A percentile compares a stretch with the other conserved stretches of the same genome.
Evolutionary conservation across 2,329 filamentous ascomycete species (phyloP).

Genomic region (Sclerotinia sclerotiorum): DNA sequence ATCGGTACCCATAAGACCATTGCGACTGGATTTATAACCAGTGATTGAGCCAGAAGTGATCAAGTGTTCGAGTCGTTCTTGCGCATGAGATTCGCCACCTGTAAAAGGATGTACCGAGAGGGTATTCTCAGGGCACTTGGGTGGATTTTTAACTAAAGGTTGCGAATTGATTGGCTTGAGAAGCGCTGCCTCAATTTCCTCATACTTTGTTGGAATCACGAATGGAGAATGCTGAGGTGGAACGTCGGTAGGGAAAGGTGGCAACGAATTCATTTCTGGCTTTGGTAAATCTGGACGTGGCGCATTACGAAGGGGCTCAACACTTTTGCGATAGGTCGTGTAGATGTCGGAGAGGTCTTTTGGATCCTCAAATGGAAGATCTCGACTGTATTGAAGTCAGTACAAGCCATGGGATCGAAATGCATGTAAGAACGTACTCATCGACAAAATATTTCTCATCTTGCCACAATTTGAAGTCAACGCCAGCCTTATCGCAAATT

Average conservation of each 20-base stretch:
- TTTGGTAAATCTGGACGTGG: constrained; percentile 58
- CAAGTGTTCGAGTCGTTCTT: constrained; percentile 59
- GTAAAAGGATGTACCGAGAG: constrained; percentile 63
- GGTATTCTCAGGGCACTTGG: constrained; percentile 52
- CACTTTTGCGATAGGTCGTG: constrained; percentile 69
- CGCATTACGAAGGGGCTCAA: constrained; percentile 67
- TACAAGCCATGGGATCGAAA: background rate
- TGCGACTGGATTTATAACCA: constrained; percentile 68
- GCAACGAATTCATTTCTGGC: constrained; percentile 54
- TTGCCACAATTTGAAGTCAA: constrained; percentile 63
- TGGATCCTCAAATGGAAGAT: constrained; percentile 58
- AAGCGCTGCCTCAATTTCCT: constrained; percentile 55
- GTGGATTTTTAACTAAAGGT: constrained; percentile 51
- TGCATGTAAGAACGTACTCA: constrained; percentile 57
- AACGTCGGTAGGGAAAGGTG: constrained; percentile 55
- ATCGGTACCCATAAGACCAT: constrained; percentile 67
- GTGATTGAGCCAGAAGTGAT: constrained; percentile 60
- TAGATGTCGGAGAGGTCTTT: constrained; percentile 71
- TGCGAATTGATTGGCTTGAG: constrained; percentile 55
- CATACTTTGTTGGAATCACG: constrained; percentile 55
- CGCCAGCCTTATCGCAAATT: constrained; percentile 52
- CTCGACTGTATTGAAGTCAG: constrained; percentile 52
- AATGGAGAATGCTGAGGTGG: constrained; percentile 64
- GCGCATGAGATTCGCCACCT: constrained; percentile 65
- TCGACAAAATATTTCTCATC: constrained; percentile 81